Conservation (phyloP, 139 green algal genomes). For the Ettlia oleoabundans region DNA sequence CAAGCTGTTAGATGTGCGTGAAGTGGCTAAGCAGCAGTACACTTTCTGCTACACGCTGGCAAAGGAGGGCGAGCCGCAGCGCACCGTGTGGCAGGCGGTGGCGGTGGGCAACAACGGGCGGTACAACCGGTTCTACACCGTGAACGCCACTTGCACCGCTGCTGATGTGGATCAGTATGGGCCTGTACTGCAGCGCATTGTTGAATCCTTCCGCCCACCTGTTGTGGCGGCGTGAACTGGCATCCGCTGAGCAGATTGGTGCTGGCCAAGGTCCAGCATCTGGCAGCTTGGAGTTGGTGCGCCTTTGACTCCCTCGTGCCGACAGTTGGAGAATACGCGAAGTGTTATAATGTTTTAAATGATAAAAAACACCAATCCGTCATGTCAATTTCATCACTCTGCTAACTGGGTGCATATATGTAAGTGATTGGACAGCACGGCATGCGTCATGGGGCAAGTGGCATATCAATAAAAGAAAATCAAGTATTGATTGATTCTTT, state of each 20-base stretch:
- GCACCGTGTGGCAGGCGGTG: conserved; percentile 30
- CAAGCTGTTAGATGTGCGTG: conserved; percentile 29
- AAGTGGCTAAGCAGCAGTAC: conserved; percentile 17
- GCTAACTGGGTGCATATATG: not conserved
- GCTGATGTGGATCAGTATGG: conserved; percentile 7
- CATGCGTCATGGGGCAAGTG: too few relatives aligned
- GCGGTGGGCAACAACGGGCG: conserved; percentile 27
- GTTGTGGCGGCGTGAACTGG: not conserved
- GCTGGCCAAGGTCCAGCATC: not conserved
- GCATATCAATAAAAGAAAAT: too few relatives aligned
- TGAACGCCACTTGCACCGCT: conserved; percentile 38
- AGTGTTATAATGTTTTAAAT: too few relatives aligned
- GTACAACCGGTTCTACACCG: conserved; percentile 38
- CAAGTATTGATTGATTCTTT: too few relatives aligned
- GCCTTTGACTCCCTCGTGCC: too few relatives aligned
- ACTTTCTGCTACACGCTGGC: conserved; percentile 27
- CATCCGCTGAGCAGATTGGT: not conserved
- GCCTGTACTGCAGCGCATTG: conserved; percentile 1
- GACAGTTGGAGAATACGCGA: too few relatives aligned
- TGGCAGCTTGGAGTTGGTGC: too few relatives aligned
- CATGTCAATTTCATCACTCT: conserved; percentile 12
- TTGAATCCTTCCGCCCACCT: conserved; percentile 37
- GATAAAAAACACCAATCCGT: conserved; percentile 3
- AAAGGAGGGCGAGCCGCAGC: conserved; percentile 5
- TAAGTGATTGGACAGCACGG: too few relatives aligned